Conservation (phyloP, 257 asterid genomes). For the Nicotiana tabacum region DNA sequence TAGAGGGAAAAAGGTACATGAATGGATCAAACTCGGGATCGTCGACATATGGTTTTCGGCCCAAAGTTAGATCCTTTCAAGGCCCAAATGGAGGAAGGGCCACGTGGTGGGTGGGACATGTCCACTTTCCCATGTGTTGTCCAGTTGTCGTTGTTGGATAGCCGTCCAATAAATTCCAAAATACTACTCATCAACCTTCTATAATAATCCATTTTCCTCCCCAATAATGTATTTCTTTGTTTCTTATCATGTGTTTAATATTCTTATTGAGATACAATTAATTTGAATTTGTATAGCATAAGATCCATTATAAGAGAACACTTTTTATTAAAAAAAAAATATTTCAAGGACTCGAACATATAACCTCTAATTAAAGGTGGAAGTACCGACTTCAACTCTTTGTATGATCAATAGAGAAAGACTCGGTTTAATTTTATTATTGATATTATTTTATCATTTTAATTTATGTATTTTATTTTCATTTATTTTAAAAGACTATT, state of each 20-base stretch:
- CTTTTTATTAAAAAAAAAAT: too few species aligned
- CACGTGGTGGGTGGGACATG: constrained; percentile 3
- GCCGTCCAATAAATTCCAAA: background rate
- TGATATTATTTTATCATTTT: background rate
- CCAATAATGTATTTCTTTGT: too few species aligned
- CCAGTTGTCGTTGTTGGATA: constrained; percentile 32
- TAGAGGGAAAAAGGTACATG: background rate
- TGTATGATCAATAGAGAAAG: background rate
- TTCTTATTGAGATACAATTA: too few species aligned
- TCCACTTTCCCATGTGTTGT: constrained; percentile 48
- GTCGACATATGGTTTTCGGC: background rate
- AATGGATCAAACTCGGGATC: background rate
- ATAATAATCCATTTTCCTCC: background rate
- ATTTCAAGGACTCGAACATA: too few species aligned
- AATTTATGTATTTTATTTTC: background rate
- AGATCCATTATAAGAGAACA: too few species aligned
- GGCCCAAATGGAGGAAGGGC: background rate
- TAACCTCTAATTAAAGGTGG: too few species aligned
- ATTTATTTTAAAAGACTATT: background rate
- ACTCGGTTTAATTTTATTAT: background rate
- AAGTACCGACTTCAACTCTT: background rate
- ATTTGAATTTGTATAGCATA: too few species aligned
- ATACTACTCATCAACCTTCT: background rate
- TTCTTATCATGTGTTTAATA: too few species aligned
- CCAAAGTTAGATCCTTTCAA: background rate